A percentile compares a stretch with the other conserved stretches of the same genome.
Evolutionary conservation across 2,329 filamentous ascomycete genomes (phyloP).

Genomic region (Podosphaera xanthii): DNA sequence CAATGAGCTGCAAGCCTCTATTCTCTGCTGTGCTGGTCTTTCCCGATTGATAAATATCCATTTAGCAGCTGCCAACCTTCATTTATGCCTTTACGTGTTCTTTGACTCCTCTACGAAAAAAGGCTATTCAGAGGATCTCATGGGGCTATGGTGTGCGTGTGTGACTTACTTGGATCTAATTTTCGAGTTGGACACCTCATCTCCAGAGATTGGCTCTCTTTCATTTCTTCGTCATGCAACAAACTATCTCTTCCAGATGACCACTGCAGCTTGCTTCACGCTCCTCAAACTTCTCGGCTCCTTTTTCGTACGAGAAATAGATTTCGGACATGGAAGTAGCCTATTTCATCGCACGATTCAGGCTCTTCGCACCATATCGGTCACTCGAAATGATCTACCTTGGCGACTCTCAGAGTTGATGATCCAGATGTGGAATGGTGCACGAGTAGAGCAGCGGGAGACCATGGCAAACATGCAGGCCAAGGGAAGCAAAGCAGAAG

Average conservation of each 20-base stretch:
- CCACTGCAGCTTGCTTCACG: conserved; percentile 58
- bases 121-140: conserved; percentile 50
- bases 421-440: conserved; percentile 63
- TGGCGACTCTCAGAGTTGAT: conserved; percentile 66
- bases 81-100: conserved; percentile 57
- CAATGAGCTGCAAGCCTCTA: conserved; percentile 36
- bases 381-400: conserved; percentile 56
- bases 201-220: conserved; percentile 20
- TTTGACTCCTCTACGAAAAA: conserved; percentile 55
- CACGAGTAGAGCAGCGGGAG: conserved; percentile 15
- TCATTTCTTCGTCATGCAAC: conserved; percentile 39
- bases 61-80: conserved; percentile 48
- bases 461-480: conserved; percentile 22
- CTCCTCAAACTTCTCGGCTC: conserved; percentile 59
- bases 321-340: conserved; percentile 40
- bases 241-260: conserved; percentile 68
- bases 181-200: conserved; percentile 30
- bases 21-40: conserved; percentile 30
- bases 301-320: conserved; percentile 50
- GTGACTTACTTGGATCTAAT: conserved; percentile 40
- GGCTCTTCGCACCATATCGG: conserved; percentile 48
- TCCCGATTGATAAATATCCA: conserved; percentile 40
- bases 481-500: conserved; percentile 13
- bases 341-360: conserved; percentile 51
- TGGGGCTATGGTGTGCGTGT: conserved; percentile 52